Percentiles rank a stretch among this genome's conserved stretches.
Conservation (phyloP, 1,284 basidiomycete genomes). For the Apiotrichum porosum region DNA sequence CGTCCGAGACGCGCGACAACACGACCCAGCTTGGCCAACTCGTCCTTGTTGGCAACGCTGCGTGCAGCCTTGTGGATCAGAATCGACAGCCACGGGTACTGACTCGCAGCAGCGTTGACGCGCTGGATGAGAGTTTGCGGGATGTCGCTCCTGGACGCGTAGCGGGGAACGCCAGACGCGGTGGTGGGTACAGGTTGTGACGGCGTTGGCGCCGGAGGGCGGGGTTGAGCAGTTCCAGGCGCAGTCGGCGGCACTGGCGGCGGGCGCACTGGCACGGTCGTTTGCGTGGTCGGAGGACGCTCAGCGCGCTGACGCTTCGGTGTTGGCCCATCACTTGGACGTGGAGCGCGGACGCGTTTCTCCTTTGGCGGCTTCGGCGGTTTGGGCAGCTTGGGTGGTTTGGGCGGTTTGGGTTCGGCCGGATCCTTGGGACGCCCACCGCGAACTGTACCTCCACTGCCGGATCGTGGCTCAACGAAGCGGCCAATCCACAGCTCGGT, state of each 20-base stretch:
- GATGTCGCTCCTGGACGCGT: slow-evolving; percentile 17
- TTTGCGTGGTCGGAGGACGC: neutral
- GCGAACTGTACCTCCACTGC: slow-evolving; percentile 7
- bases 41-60: slow-evolving; percentile 38
- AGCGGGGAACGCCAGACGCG: neutral
- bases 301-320: slow-evolving; percentile 4
- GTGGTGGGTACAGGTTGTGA: neutral
- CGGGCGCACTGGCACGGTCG: neutral
- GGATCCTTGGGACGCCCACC: slow-evolving; percentile 4
- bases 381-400: neutral
- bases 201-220: neutral
- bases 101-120: slow-evolving; percentile 41
- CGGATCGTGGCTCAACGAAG: slow-evolving; percentile 35
- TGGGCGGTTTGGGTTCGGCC: slow-evolving; percentile 7
- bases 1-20: slow-evolving; percentile 35
- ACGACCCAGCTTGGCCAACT: slow-evolving; percentile 39
- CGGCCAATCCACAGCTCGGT: slow-evolving; percentile 44
- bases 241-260: neutral
- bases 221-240: neutral
- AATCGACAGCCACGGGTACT: slow-evolving; percentile 38
- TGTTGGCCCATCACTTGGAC: neutral
- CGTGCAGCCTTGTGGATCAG: slow-evolving; percentile 47
- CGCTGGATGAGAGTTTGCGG: slow-evolving; percentile 35
- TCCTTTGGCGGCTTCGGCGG: slow-evolving; percentile 11
- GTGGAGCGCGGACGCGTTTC: slow-evolving; percentile 2